A percentile compares a stretch with the other conserved stretches of the same genome.
Evolutionary conservation across 1,139 yeast species (phyloP).

Genomic region (Candida pseudoviswanathii): DNA sequence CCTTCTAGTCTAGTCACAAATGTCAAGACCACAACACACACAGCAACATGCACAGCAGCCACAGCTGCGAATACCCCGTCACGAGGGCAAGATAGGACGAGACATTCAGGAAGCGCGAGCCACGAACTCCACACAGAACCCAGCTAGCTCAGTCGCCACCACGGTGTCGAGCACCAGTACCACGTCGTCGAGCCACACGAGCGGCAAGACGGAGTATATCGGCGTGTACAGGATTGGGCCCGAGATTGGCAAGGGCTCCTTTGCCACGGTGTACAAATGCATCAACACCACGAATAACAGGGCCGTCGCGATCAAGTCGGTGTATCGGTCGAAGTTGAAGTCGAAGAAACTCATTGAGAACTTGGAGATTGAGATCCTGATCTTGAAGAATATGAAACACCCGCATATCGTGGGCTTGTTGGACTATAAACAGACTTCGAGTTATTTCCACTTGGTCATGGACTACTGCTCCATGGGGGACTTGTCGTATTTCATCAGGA

Average conservation of each 20-base stretch:
- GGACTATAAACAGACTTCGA: conserved; percentile 77
- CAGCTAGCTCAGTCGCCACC: conserved; percentile 5
- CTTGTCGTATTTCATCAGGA: conserved; percentile 80
- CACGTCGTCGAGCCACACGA: not conserved
- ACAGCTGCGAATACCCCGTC: not conserved
- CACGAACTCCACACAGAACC: not conserved
- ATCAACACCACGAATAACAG: conserved; percentile 46
- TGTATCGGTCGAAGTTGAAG: conserved; percentile 77
- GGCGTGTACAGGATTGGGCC: conserved; percentile 47
- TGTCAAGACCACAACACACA: conserved; percentile 1
- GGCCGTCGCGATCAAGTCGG: conserved; percentile 87
- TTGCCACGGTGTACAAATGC: conserved; percentile 53
- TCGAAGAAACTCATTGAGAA: conserved; percentile 86
- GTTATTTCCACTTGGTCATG: conserved; percentile 91
- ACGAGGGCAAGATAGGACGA: not conserved
- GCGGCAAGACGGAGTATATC: conserved; percentile 8
- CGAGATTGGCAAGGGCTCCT: conserved; percentile 53
- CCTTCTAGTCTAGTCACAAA: not conserved
- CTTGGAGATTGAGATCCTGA: conserved; percentile 86
- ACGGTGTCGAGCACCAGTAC: conserved; percentile 3
- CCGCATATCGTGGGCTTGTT: conserved; percentile 89
- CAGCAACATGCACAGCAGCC: too few relatives aligned
- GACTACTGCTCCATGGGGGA: conserved; percentile 97
- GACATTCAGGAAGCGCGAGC: not conserved
- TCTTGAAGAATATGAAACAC: conserved; percentile 81